Evolutionary conservation across 2,329 filamentous ascomycete genomes (phyloP), one percentile per base, ranked within the genome.

Genomic region (Aotearoamyces nothofagi): DNA sequence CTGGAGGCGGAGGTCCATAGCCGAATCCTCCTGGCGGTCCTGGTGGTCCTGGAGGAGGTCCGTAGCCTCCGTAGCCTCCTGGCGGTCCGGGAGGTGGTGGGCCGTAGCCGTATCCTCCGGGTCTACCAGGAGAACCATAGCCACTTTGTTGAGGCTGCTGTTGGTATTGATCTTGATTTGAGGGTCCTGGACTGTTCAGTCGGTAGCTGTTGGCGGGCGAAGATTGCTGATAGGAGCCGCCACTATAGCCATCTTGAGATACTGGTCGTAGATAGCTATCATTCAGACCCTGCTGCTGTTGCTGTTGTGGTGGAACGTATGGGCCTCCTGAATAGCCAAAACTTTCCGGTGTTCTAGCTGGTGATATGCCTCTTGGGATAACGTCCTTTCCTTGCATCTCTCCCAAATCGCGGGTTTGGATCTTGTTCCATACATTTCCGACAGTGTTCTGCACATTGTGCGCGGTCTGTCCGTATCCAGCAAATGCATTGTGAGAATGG

Each of bases 371-470:
- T 15, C 33, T 17, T 36, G 29, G 54, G 42, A 55, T 51, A 12
- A 53, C 53, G 33, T 66, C 59, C 4, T 53, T 52, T 3, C 61
- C 64, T 22, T 57, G 58, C 60, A 71, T 63, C 9, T 64, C 63
- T 29, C 58, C 55, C 9, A 73, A 47, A 37, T 76, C 69, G 33
- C 69, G 59, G 3, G 61, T 65, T 39, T 64, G 61, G 31, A 76
- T 66, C 42, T 76, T 66, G 7, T 60, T 60, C 67, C 71, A 76
- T 4, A 77, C 56, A 0, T 65, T 68, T 4, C 64, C 69, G n/a
- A n/a, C n/a, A n/a, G n/a, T n/a, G n/a, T n/a, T n/a, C n/a, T n/a
- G n/a, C n/a, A n/a, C n/a, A n/a, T n/a, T n/a, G n/a, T n/a, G n/a
- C 0, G 62, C 54, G 2, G 69, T 66, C 41, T 68, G 69, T 14